phyloP scores from a whole-genome alignment of 2,329 filamentous ascomycete genomes.

The Shiraia sp. region DNA sequence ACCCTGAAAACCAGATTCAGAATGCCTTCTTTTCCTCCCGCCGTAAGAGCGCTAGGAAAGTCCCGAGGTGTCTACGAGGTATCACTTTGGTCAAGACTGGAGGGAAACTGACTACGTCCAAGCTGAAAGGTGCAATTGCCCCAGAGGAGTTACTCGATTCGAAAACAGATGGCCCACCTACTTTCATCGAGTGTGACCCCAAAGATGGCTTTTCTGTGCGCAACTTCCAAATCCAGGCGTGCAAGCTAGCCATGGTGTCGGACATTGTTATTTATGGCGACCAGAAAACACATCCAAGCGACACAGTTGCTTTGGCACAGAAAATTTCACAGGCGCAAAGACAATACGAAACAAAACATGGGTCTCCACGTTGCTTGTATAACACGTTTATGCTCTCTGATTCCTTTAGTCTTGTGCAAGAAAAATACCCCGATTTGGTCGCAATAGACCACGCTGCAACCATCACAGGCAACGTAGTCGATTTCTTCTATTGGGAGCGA shows the following conservation, averaged over 20 bases:
- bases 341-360: constrained; percentile 69
- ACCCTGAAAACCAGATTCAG: constrained; percentile 86
- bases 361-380: constrained; percentile 62
- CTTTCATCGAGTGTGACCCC: constrained; percentile 84
- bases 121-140: constrained; percentile 83
- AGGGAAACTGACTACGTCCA: constrained; percentile 72
- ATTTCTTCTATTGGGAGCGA: constrained; percentile 88
- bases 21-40: constrained; percentile 85
- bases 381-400: constrained; percentile 78
- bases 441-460: constrained; percentile 72
- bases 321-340: constrained; percentile 75
- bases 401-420: constrained; percentile 61
- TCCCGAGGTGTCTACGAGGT: constrained; percentile 76
- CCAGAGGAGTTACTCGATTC: constrained; percentile 75
- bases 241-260: constrained; percentile 83
- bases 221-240: constrained; percentile 95
- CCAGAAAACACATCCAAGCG: constrained; percentile 62
- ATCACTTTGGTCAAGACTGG: constrained; percentile 89
- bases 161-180: constrained; percentile 50
- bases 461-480: constrained; percentile 76
- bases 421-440: constrained; percentile 69
- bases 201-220: constrained; percentile 90
- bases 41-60: constrained; percentile 69
- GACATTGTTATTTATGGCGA: constrained; percentile 94
- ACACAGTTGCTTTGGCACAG: constrained; percentile 66